Conservation (phyloP, 2,329 filamentous ascomycete genomes). For the Amphichorda felina region DNA sequence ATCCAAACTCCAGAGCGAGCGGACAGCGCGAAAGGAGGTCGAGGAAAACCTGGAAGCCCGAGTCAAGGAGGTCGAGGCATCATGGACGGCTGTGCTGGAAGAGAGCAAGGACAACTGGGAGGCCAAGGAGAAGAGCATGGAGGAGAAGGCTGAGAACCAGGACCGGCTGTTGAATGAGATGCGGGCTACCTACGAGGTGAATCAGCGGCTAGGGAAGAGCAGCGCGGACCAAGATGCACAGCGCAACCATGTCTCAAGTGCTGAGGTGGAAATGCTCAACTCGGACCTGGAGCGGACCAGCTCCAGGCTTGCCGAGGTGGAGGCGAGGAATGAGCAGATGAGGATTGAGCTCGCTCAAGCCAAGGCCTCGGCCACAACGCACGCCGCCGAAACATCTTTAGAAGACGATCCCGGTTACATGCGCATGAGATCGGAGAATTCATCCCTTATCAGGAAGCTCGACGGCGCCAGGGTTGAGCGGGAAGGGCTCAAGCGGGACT, state of each 20-base stretch:
- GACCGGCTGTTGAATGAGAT: slow-evolving; percentile 86
- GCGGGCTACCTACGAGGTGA: slow-evolving; percentile 95
- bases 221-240: slow-evolving; percentile 49
- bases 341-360: slow-evolving; percentile 83
- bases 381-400: slow-evolving; percentile 48
- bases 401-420: slow-evolving; percentile 88
- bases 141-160: slow-evolving; percentile 91
- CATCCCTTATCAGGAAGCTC: slow-evolving; percentile 76
- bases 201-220: slow-evolving; percentile 70
- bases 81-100: slow-evolving; percentile 79
- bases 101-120: slow-evolving; percentile 97
- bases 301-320: slow-evolving; percentile 74
- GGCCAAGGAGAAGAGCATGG: slow-evolving; percentile 78
- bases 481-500: slow-evolving; percentile 64
- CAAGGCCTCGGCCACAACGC: slow-evolving; percentile 53
- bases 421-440: slow-evolving; percentile 85
- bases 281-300: slow-evolving; percentile 87
- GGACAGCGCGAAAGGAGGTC: slow-evolving; percentile 57
- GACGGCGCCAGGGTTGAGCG: slow-evolving; percentile 76
- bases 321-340: slow-evolving; percentile 88
- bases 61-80: slow-evolving; percentile 80
- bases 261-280: slow-evolving; percentile 87
- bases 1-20: slow-evolving; percentile 66
- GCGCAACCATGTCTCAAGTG: slow-evolving; percentile 61
- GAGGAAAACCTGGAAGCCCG: slow-evolving; percentile 68